Conservation (phyloP, 148 eudicot species). For the Vaccinium myrtillus region DNA sequence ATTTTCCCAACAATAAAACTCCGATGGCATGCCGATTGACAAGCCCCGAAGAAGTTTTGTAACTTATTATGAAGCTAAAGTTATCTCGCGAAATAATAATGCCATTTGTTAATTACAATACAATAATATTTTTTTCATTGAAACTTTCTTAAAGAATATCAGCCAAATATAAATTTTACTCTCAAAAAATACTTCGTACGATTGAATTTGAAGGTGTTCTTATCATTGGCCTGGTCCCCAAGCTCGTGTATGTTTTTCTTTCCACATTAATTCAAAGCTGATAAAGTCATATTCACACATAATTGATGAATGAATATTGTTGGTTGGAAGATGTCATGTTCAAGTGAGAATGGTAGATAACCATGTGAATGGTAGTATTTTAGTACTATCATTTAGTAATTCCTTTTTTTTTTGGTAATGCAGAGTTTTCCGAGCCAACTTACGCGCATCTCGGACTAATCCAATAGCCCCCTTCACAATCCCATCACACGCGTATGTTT, state of each 20-base stretch:
- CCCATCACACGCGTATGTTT: no score
- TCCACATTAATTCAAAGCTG: not conserved
- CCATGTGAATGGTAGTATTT: not conserved
- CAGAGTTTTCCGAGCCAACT: no score
- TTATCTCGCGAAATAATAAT: not conserved
- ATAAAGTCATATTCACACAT: constrained; percentile 12
- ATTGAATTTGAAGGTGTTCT: not conserved
- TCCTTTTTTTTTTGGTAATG: no score
- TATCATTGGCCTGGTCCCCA: not conserved
- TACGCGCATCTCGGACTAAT: no score
- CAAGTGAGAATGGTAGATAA: constrained; percentile 10
- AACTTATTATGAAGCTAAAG: not conserved
- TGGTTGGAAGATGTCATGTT: not conserved
- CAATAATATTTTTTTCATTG: not conserved
- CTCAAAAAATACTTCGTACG: not conserved
- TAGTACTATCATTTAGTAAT: not conserved
- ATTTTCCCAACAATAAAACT: not conserved
- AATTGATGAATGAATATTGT: not conserved
- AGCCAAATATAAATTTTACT: not conserved
- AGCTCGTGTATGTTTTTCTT: not conserved
- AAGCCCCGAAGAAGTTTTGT: not conserved
- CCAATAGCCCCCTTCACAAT: no score
- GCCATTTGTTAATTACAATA: no score
- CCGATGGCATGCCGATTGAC: not conserved
- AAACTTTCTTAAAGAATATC: not conserved